These are phyloP conservation scores for Scolecobasidium constrictum DNA, from an alignment of 2,329 filamentous ascomycete genomes.

Conservation along the genomic window DNA sequence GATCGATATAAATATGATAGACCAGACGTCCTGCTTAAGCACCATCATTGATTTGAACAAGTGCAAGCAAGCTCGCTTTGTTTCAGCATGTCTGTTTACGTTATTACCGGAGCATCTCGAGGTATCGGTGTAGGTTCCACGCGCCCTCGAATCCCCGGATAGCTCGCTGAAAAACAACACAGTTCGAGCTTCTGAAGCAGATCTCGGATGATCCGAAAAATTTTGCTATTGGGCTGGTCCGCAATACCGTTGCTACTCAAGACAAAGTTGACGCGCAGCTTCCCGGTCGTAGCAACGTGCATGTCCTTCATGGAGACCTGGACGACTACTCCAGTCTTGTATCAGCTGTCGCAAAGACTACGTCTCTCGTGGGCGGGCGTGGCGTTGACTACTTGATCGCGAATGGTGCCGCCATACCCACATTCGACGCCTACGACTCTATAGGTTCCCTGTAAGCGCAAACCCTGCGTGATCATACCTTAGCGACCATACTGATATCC, in stretches of 20 bases:
- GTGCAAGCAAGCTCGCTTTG: not conserved
- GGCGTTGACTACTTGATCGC: slow-evolving; percentile 43
- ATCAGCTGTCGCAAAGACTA: slow-evolving; percentile 15
- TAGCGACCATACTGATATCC: no score
- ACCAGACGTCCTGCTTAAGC: no score
- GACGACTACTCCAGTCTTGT: slow-evolving; percentile 15
- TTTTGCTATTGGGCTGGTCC: slow-evolving; percentile 17
- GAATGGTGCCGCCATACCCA: slow-evolving; percentile 33
- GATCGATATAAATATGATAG: no score
- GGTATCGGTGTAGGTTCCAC: slow-evolving; percentile 20
- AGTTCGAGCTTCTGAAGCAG: no score
- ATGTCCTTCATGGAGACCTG: slow-evolving; percentile 17
- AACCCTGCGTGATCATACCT: not conserved
- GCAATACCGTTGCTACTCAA: slow-evolving; percentile 32
- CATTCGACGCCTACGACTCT: slow-evolving; percentile 18
- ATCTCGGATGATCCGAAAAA: slow-evolving; percentile 28
- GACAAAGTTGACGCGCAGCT: slow-evolving; percentile 33
- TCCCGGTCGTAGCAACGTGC: slow-evolving; percentile 15
- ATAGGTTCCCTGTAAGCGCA: slow-evolving; percentile 29
- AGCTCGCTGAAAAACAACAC: no score
- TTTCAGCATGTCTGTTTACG: slow-evolving; percentile 16
- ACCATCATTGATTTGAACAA: no score
- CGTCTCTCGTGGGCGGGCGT: slow-evolving; percentile 15
- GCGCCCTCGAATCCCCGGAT: no score
- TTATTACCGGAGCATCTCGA: slow-evolving; percentile 19